A percentile compares a stretch with the other conserved stretches of the same genome.
Evolutionary conservation across 2,329 filamentous ascomycete genomes (phyloP).

Genomic region (Fusarium sp.): DNA sequence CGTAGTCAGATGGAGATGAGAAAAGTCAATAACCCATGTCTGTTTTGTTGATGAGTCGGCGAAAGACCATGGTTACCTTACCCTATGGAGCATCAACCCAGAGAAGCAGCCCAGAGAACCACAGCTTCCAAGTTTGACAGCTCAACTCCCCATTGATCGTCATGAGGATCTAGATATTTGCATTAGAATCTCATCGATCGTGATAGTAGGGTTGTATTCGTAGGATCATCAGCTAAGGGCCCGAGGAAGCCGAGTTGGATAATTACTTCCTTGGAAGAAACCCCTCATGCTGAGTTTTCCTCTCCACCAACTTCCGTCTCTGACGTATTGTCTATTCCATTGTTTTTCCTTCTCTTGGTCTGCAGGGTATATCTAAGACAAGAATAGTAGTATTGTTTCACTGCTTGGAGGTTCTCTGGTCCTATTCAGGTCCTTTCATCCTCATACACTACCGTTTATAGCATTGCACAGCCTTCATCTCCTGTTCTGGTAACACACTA

Average conservation of each 20-base stretch:
- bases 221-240: conserved; percentile 1
- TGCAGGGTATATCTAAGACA: not conserved
- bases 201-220: not conserved
- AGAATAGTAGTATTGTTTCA: not conserved
- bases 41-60: not conserved
- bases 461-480: not conserved
- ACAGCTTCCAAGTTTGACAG: conserved; percentile 13
- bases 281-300: conserved; percentile 1
- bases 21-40: conserved; percentile 14
- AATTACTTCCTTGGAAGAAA: conserved; percentile 9
- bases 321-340: not conserved
- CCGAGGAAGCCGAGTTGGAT: not conserved
- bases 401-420: too few relatives aligned
- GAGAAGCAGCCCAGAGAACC: not conserved
- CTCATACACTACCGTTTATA: not conserved
- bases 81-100: not conserved
- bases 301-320: not conserved
- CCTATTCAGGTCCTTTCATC: not conserved
- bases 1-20: not conserved
- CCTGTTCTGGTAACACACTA: not conserved
- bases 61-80: not conserved
- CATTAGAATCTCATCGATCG: conserved; percentile 29
- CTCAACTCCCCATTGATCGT: conserved; percentile 8
- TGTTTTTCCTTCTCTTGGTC: not conserved
- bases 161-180: conserved; percentile 6